phyloP scores from a whole-genome alignment of 441 rosid genomes.

The Eruca vesicaria region DNA sequence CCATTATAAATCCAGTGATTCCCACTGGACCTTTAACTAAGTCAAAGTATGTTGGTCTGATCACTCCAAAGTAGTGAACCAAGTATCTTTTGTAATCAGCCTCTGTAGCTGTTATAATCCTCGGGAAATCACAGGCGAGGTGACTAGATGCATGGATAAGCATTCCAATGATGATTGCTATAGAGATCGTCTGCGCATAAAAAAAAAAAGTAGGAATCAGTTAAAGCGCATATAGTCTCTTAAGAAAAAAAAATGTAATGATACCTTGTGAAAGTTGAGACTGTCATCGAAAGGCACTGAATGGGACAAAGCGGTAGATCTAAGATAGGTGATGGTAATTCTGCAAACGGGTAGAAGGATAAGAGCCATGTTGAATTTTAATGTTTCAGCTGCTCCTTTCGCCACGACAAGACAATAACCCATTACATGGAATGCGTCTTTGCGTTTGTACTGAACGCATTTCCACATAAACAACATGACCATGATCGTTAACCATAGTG shows the following conservation, averaged over 20 bases:
- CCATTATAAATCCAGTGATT: constrained; percentile 64
- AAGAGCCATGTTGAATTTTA: constrained; percentile 75
- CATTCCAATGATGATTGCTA: constrained; percentile 57
- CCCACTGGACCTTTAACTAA: constrained; percentile 57
- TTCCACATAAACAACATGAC: constrained; percentile 58
- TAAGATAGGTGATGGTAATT: constrained; percentile 62
- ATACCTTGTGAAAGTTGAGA: constrained; percentile 66
- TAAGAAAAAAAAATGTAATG: not conserved
- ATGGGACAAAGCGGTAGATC: constrained; percentile 56
- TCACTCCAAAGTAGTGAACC: constrained; percentile 40
- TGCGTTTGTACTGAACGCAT: constrained; percentile 51
- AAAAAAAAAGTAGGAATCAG: not conserved
- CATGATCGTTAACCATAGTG: constrained; percentile 58
- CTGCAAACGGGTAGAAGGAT: constrained; percentile 68
- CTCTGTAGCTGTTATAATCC: constrained; percentile 38
- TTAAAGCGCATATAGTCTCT: not conserved
- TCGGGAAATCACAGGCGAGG: constrained; percentile 66
- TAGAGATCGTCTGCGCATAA: constrained; percentile 59
- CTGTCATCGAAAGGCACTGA: constrained; percentile 68
- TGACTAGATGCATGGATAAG: constrained; percentile 56
- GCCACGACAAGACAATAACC: constrained; percentile 64
- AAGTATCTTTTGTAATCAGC: constrained; percentile 22
- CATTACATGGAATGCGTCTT: constrained; percentile 52
- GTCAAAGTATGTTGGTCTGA: constrained; percentile 52
- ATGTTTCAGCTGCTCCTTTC: constrained; percentile 72